A percentile compares a stretch with the other conserved stretches of the same genome.
Conservation (phyloP, 768 basidiomycete genomes). For the Myochromella boudieri region DNA sequence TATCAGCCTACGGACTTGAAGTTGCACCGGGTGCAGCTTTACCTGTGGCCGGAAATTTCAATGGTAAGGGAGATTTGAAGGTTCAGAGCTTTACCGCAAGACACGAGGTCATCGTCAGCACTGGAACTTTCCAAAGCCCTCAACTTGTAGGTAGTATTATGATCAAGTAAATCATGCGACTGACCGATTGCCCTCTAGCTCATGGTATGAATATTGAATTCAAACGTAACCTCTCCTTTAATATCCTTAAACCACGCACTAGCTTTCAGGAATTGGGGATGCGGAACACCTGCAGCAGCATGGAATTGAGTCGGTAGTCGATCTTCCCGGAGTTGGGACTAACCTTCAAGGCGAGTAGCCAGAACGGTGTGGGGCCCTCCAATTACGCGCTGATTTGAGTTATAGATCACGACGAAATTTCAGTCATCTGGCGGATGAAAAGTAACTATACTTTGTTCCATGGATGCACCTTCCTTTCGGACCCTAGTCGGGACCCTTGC, state of each 20-base stretch:
- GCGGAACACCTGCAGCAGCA: conserved; percentile 19
- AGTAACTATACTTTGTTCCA: conserved; percentile 26
- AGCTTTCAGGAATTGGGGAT: conserved; percentile 37
- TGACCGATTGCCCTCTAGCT: too few relatives aligned
- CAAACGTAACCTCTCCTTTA: background rate
- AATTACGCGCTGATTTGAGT: background rate
- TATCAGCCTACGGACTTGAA: conserved; percentile 25
- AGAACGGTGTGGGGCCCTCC: background rate
- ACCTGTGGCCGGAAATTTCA: conserved; percentile 26
- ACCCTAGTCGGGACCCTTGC: conserved; percentile 27
- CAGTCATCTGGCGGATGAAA: conserved; percentile 28
- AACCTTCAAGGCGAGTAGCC: conserved; percentile 31
- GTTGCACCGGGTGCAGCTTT: conserved; percentile 23
- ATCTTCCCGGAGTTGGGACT: conserved; percentile 34
- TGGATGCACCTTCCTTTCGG: conserved; percentile 25
- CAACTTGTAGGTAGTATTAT: conserved; percentile 22
- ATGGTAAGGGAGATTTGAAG: conserved; percentile 19
- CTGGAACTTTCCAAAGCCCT: conserved; percentile 27
- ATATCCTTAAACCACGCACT: background rate
- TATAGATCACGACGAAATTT: conserved; percentile 34
- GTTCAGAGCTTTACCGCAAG: conserved; percentile 19
- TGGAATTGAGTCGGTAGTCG: conserved; percentile 26
- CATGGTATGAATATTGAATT: conserved; percentile 14
- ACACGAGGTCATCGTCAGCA: conserved; percentile 28
- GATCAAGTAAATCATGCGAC: too few relatives aligned